phyloP scores from a whole-genome alignment of 495 filamentous ascomycete genomes.

The Chaetomium cochliodes region DNA sequence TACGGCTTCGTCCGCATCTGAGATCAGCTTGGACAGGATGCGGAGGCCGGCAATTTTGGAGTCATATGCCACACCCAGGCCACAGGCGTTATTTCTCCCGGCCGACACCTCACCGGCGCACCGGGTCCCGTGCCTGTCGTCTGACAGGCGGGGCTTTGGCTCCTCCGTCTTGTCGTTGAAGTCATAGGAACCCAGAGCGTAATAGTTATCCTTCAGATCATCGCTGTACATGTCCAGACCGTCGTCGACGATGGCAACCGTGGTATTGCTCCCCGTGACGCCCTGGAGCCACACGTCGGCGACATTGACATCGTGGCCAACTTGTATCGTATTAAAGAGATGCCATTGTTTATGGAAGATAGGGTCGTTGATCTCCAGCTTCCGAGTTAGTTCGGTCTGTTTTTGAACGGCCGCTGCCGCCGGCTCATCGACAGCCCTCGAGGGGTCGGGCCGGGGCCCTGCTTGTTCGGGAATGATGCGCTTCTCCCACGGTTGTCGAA shows the following conservation, averaged over 20 bases:
- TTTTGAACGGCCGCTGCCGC: constrained; percentile 52
- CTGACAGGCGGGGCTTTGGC: constrained; percentile 72
- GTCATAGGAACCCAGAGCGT: constrained; percentile 86
- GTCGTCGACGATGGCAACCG: constrained; percentile 92
- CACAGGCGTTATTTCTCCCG: constrained; percentile 88
- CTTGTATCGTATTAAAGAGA: constrained; percentile 76
- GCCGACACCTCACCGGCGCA: constrained; percentile 94
- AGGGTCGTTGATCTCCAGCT: constrained; percentile 76
- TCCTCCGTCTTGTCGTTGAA: constrained; percentile 83
- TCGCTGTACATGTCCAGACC: constrained; percentile 96
- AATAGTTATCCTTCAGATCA: constrained; percentile 88
- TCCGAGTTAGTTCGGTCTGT: constrained; percentile 60
- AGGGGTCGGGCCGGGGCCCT: constrained; percentile 19
- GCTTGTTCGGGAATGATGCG: constrained; percentile 53
- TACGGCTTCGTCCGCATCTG: constrained; percentile 85
- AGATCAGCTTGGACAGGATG: constrained; percentile 86
- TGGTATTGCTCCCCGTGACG: constrained; percentile 86
- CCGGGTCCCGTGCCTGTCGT: constrained; percentile 88
- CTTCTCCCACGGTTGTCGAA: constrained; percentile 71
- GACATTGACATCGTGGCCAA: constrained; percentile 92
- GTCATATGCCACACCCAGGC: constrained; percentile 91
- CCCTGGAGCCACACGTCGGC: constrained; percentile 87
- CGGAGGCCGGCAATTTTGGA: constrained; percentile 86
- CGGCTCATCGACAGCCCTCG: constrained; percentile 29
- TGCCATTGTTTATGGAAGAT: constrained; percentile 96